These are phyloP conservation scores for Senna tora DNA, from an alignment of 306 rosid species.

Conservation along the genomic window DNA sequence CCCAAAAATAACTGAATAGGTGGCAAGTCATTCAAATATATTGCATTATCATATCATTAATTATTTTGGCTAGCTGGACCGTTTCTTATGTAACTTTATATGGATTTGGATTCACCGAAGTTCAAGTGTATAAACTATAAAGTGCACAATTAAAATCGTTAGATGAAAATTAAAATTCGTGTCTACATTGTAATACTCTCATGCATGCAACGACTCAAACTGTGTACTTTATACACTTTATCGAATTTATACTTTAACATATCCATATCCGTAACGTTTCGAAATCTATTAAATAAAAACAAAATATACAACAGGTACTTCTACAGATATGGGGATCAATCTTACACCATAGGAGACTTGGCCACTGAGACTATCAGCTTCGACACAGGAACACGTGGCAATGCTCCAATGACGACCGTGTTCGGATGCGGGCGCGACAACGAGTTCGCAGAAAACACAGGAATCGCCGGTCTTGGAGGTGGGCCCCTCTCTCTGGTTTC, in stretches of 20 bases:
- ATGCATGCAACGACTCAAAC: too few species aligned
- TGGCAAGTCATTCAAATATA: neutral
- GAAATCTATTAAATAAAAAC: neutral
- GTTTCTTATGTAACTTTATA: neutral
- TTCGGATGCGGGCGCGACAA: constrained; percentile 15
- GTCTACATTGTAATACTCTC: too few species aligned
- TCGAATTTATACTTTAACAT: too few species aligned
- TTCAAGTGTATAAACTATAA: too few species aligned
- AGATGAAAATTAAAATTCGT: too few species aligned
- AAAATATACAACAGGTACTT: neutral
- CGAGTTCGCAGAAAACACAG: neutral
- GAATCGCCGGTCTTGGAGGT: constrained; percentile 18
- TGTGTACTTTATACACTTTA: too few species aligned
- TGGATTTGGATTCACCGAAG: too few species aligned
- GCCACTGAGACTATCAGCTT: constrained; percentile 19
- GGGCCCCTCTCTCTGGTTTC: constrained; percentile 17
- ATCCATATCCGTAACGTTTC: too few species aligned
- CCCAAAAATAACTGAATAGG: neutral
- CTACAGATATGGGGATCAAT: constrained; percentile 13
- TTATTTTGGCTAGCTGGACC: neutral
- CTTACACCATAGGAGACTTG: constrained; percentile 9
- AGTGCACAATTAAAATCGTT: too few species aligned
- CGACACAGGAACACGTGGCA: neutral
- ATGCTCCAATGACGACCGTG: neutral
- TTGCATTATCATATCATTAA: too few species aligned